Percentiles rank a stretch among this genome's conserved stretches.
phyloP scores from a whole-genome alignment of 768 basidiomycete genomes.

The Pulveroboletus sp. region DNA sequence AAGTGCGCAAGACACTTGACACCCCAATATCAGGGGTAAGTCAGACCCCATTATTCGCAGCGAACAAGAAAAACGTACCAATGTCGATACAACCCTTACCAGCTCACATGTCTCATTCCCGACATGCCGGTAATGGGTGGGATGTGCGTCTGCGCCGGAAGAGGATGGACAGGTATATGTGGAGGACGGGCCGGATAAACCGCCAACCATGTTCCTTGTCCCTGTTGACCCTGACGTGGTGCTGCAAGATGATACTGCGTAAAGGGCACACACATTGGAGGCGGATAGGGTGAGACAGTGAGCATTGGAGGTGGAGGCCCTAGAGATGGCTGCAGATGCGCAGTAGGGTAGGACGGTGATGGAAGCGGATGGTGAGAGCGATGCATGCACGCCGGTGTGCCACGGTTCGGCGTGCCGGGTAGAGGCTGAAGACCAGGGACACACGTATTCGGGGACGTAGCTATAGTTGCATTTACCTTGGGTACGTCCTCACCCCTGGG shows the following conservation, averaged over 20 bases:
- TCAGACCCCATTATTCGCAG: neutral
- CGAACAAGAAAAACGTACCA: conserved; percentile 1
- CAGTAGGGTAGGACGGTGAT: conserved; percentile 8
- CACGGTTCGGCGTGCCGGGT: neutral
- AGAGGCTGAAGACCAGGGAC: neutral
- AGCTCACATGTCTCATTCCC: conserved; percentile 25
- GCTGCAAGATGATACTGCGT: conserved; percentile 16
- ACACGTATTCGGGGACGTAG: conserved; percentile 4
- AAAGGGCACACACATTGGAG: conserved; percentile 21
- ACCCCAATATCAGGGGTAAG: neutral
- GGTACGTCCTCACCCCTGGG: neutral
- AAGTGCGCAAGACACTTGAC: neutral
- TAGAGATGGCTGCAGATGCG: conserved; percentile 6
- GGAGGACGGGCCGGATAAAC: conserved; percentile 19
- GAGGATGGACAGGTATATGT: conserved; percentile 14
- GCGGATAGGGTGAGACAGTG: conserved; percentile 16
- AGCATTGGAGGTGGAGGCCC: conserved; percentile 15
- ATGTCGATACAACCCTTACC: conserved; percentile 13
- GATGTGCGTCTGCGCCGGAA: conserved; percentile 10
- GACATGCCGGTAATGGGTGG: conserved; percentile 18
- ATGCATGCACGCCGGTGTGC: conserved; percentile 3
- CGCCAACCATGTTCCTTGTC: conserved; percentile 22
- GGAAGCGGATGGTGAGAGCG: conserved; percentile 5
- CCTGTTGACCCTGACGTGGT: conserved; percentile 8
- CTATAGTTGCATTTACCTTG: conserved; percentile 6